A percentile compares a stretch with the other conserved stretches of the same genome.
These are phyloP conservation scores for Scenedesmus sp. DNA, from an alignment of 163 green algal genomes.

Conservation along the genomic window DNA sequence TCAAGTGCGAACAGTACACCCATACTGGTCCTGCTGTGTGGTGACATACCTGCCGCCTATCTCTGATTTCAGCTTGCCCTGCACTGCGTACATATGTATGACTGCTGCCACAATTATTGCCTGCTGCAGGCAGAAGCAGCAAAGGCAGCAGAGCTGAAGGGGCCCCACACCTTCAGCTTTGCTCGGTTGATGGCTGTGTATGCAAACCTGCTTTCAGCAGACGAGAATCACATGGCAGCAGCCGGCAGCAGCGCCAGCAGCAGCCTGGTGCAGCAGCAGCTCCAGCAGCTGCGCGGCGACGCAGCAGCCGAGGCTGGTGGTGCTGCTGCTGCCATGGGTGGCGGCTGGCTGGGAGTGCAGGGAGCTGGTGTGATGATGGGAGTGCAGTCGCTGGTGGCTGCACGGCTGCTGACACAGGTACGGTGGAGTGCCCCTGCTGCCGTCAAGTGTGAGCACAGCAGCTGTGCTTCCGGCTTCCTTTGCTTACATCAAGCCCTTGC, in stretches of 20 bases:
- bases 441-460: no score
- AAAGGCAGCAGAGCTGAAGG: constrained; percentile 43
- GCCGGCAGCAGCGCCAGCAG: background rate
- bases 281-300: constrained; percentile 14
- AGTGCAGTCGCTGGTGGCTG: constrained; percentile 36
- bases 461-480: no score
- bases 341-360: constrained; percentile 31
- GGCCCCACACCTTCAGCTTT: constrained; percentile 52
- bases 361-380: constrained; percentile 33
- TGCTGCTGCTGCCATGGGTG: background rate
- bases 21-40: no score
- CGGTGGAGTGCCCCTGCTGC: no score
- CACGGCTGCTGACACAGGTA: constrained; percentile 28
- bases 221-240: constrained; percentile 24
- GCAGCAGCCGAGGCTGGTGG: background rate
- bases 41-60: no score
- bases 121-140: constrained; percentile 49
- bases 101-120: background rate
- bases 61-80: no score
- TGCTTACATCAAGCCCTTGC: no score
- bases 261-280: background rate
- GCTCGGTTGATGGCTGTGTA: constrained; percentile 44
- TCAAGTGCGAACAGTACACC: no score
- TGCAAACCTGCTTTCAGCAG: constrained; percentile 30
- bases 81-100: background rate